Percentiles rank a stretch among this genome's conserved stretches.
Evolutionary conservation across 768 basidiomycete genomes (phyloP).

Genomic region (Podaxis carcinomalis): DNA sequence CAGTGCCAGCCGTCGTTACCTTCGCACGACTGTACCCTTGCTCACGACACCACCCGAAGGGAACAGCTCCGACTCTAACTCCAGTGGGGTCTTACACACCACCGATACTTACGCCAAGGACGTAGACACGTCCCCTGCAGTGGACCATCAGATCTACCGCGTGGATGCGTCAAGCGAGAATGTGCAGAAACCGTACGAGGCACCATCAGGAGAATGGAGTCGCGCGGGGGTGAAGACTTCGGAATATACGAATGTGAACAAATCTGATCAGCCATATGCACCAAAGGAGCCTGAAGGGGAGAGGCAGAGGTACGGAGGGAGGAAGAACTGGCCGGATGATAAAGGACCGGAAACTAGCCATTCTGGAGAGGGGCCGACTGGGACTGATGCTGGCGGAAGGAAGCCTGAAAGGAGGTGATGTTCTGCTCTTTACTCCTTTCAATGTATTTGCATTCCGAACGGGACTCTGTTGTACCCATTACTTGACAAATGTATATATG

Average conservation of each 20-base stretch:
- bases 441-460: not conserved
- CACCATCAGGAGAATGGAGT: conserved; percentile 10
- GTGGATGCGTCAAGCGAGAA: conserved; percentile 16
- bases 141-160: conserved; percentile 17
- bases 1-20: not conserved
- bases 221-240: conserved; percentile 2
- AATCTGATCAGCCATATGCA: not conserved
- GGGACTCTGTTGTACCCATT: not conserved
- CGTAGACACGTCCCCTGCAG: conserved; percentile 15
- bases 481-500: not conserved
- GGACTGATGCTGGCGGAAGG: conserved; percentile 6
- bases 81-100: conserved; percentile 13
- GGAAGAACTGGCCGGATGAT: conserved; percentile 3
- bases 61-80: not conserved
- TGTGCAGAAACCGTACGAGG: conserved; percentile 17
- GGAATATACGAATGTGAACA: not conserved
- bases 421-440: not conserved
- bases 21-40: not conserved
- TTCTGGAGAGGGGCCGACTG: conserved; percentile 10
- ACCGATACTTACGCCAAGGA: conserved; percentile 19
- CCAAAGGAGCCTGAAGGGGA: not conserved
- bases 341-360: conserved; percentile 9
- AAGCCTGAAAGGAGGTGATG: not conserved
- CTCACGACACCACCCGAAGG: not conserved
- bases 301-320: conserved; percentile 7